Evolutionary conservation across 257 asterid species (phyloP).

Genomic region (Solanum chilense): DNA sequence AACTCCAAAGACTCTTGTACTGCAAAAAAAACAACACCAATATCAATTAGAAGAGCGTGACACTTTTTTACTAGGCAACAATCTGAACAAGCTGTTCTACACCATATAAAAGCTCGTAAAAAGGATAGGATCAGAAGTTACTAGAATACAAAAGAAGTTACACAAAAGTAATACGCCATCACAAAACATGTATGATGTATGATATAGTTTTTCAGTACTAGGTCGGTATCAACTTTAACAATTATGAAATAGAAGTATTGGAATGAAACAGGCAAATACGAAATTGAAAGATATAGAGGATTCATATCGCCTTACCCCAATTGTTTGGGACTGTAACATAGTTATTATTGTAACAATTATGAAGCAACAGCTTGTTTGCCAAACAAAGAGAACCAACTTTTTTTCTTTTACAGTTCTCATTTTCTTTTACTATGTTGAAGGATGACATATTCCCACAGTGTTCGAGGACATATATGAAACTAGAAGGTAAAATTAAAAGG

Average conservation of each 20-base stretch:
- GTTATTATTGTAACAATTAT: not conserved
- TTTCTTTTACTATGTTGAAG: not conserved
- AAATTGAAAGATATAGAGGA: not conserved
- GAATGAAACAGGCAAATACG: not conserved
- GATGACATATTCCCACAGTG: not conserved
- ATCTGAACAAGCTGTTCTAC: not conserved
- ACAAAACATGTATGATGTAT: not conserved
- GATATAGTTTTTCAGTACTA: not conserved
- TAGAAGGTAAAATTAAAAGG: not conserved
- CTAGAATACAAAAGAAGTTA: not conserved
- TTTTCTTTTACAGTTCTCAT: not conserved
- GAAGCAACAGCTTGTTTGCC: not conserved
- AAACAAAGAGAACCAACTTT: not conserved
- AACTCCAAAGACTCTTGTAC: constrained; percentile 87
- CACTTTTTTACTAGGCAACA: not conserved
- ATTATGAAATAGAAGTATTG: not conserved
- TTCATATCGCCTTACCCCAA: not conserved
- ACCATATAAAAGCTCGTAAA: not conserved
- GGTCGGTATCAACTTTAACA: not conserved
- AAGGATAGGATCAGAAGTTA: not conserved
- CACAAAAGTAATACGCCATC: not conserved
- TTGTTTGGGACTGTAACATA: not conserved
- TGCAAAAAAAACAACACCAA: constrained; percentile 3
- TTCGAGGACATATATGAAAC: not conserved
- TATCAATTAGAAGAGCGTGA: not conserved